Evolutionary conservation across 768 basidiomycete genomes (phyloP).

Genomic region (Termitomyces sp.): DNA sequence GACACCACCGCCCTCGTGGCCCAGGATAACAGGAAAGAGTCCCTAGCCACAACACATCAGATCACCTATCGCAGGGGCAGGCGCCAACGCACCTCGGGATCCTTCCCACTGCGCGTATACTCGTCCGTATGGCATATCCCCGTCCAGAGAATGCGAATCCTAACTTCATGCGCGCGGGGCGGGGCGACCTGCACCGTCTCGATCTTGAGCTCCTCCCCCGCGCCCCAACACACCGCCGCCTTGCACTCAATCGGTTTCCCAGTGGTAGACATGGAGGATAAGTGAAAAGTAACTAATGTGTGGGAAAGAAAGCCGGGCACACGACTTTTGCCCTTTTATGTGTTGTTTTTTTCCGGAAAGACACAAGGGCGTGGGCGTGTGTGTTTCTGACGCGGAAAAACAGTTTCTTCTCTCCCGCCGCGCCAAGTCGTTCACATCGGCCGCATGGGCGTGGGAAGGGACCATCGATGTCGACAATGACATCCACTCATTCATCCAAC

Average conservation of each 20-base stretch:
- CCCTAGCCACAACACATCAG: slow-evolving; percentile 41
- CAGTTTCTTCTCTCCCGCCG: too few relatives aligned
- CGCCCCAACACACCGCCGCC: slow-evolving; percentile 94
- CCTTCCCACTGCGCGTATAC: slow-evolving; percentile 93
- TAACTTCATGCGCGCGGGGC: slow-evolving; percentile 84
- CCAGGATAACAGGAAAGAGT: slow-evolving; percentile 87
- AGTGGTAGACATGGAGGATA: too few relatives aligned
- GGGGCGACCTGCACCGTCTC: slow-evolving; percentile 95
- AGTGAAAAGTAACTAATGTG: too few relatives aligned
- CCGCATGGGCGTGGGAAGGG: too few relatives aligned
- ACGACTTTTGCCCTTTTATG: too few relatives aligned
- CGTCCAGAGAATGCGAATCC: slow-evolving; percentile 89
- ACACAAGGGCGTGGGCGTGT: too few relatives aligned
- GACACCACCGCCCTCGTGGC: slow-evolving; percentile 91
- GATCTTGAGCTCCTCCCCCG: slow-evolving; percentile 77
- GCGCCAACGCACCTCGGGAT: slow-evolving; percentile 92
- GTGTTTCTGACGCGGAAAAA: too few relatives aligned
- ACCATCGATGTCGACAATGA: too few relatives aligned
- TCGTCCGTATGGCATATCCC: slow-evolving; percentile 99
- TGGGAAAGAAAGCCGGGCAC: too few relatives aligned
- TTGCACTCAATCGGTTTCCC: slow-evolving; percentile 84
- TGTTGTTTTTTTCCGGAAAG: too few relatives aligned
- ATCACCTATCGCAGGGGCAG: neutral
- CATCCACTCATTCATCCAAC: too few relatives aligned
- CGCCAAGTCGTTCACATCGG: too few relatives aligned